Base-by-base conservation (phyloP, 345 rosid species). In the Alliaria petiolata region DNA sequence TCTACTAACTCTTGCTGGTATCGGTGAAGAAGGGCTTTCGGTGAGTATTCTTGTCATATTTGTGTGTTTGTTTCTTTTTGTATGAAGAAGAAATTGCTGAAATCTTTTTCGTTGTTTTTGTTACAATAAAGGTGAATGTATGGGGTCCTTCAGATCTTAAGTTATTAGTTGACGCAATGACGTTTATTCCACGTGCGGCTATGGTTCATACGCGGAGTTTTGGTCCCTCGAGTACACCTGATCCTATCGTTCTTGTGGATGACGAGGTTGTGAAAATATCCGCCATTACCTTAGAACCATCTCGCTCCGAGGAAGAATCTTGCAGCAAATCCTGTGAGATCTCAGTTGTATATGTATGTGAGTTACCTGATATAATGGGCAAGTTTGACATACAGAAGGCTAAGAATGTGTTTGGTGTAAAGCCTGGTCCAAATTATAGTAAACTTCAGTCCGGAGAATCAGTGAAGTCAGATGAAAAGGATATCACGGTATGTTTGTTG, bases 61-160 rank as follows among this genome's bases (percentile, higher is more conserved):
- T 57, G 39, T 50, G 17, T 54, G 50, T 31, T 56, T 22, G 25
- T 22, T 22, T 22, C 25, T 39, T 50, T 56, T 43, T 46, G 44
- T 36, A 16, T 45, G 17, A 34, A n/a, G n/a, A n/a, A n/a, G n/a
- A n/a, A 8, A 15, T 45, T 53, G 39, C 33, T 76, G 47, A 71
- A 73, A 33, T 13, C 45, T 5, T 46, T 30, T 38, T 43, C 26
- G 25, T 6, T 78, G 16, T 22, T 16, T 22, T 63, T 19, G n/a
- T 54, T 82, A 56, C 64, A 50, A n/a, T n/a, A 22, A 79, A 91
- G 99, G 95, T 93, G 71, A 93, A 93, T 60, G 62, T 93, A 47
- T 93, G 99, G 91, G 99, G 99, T 42, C 96, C 97, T 55, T 93
- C 95, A n/a, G 95, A 93, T 88, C 91, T 93, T 45, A 82, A 89